phyloP scores from a whole-genome alignment of 2,329 filamentous ascomycete genomes.

The Pestalotiopsis sp. region DNA sequence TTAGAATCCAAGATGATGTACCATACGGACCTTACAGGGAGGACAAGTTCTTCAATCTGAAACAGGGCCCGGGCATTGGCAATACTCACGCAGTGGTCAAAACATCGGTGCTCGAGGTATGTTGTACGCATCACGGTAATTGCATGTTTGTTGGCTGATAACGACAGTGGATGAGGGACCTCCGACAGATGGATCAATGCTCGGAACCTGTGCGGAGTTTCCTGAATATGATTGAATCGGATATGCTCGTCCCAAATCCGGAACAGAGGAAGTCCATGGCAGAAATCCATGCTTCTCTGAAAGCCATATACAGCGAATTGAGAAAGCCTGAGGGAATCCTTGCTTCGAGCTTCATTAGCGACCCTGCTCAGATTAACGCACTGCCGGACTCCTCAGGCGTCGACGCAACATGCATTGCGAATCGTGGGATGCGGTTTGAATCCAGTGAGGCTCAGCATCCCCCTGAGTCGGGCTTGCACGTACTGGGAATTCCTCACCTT shows the following conservation, averaged over 20 bases:
- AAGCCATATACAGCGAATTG: neutral
- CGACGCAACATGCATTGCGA: neutral
- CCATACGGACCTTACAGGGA: constrained; percentile 1
- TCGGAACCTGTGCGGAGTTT: neutral
- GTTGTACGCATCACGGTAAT: neutral
- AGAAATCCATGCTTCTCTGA: neutral
- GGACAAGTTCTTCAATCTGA: constrained; percentile 21
- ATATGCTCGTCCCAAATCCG: neutral
- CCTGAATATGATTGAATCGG: neutral
- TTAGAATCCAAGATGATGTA: constrained; percentile 7
- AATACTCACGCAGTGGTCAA: constrained; percentile 7
- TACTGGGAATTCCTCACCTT: neutral
- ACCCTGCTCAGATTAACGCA: no score
- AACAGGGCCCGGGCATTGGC: neutral
- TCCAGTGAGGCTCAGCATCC: neutral
- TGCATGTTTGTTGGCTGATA: neutral
- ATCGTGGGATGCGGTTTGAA: neutral
- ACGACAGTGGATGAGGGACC: neutral
- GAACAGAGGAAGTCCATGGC: neutral
- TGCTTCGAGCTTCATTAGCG: no score
- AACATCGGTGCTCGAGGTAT: constrained; percentile 14
- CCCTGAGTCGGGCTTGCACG: neutral
- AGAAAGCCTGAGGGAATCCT: neutral
- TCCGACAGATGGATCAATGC: neutral
- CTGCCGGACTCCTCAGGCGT: no score